Conservation (phyloP, 1,139 yeast genomes). For the Saccharomycopsis hybrid region DNA sequence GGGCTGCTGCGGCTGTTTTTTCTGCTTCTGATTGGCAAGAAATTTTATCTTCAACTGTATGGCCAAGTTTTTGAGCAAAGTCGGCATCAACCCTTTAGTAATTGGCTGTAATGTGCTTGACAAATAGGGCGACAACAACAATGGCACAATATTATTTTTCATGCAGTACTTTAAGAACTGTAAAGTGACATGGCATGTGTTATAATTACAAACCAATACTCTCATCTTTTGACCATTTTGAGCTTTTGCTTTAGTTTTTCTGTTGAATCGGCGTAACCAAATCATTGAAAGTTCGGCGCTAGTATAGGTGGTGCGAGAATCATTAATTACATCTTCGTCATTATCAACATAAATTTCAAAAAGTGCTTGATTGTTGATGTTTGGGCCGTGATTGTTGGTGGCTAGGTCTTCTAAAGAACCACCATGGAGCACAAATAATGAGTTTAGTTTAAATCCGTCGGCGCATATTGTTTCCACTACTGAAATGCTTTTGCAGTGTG, state of each 20-base stretch:
- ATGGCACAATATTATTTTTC: conserved; percentile 12
- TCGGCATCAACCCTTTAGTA: neutral
- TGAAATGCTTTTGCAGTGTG: conserved; percentile 2
- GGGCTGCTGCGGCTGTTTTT: neutral
- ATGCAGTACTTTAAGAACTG: conserved; percentile 13
- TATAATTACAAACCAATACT: conserved; percentile 9
- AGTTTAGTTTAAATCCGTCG: conserved; percentile 10
- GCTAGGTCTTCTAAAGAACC: conserved; percentile 6
- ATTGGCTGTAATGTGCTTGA: conserved; percentile 8
- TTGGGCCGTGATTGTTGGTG: neutral
- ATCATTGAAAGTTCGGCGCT: conserved; percentile 8
- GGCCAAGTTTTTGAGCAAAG: neutral
- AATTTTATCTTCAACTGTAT: neutral
- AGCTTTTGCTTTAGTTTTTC: conserved; percentile 3
- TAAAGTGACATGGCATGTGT: conserved; percentile 17
- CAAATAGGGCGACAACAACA: conserved; percentile 5
- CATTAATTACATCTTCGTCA: conserved; percentile 10
- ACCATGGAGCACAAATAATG: conserved; percentile 14
- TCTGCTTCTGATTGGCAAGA: too few relatives aligned
- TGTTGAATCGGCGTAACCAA: conserved; percentile 16
- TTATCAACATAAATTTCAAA: conserved; percentile 9
- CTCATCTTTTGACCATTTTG: conserved; percentile 5
- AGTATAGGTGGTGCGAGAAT: conserved; percentile 3
- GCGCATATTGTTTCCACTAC: conserved; percentile 16
- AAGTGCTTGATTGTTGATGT: conserved; percentile 8